A percentile compares a stretch with the other conserved stretches of the same genome.
phyloP scores from a whole-genome alignment of 1,284 basidiomycete genomes.

The Apiotrichum mycotoxinovorans region DNA sequence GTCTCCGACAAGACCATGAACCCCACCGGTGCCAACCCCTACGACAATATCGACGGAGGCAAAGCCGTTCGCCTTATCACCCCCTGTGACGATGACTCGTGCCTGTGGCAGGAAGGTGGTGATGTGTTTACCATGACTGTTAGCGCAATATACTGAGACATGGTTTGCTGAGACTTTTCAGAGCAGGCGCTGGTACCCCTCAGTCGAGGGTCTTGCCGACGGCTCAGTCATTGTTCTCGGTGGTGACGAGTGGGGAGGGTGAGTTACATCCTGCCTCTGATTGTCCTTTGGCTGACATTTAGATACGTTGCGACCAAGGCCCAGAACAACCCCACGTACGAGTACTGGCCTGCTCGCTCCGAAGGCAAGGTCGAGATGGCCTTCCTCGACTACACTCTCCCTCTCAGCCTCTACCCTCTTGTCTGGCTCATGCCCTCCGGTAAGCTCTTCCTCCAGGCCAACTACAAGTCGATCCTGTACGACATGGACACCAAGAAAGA shows the following conservation, averaged over 20 bases:
- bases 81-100: constrained; percentile 62
- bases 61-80: constrained; percentile 60
- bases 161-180: constrained; percentile 1
- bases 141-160: constrained; percentile 53
- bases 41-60: constrained; percentile 63
- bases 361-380: constrained; percentile 60
- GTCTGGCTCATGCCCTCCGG: constrained; percentile 80
- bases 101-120: constrained; percentile 59
- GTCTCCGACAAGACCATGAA: constrained; percentile 33
- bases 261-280: constrained; percentile 5
- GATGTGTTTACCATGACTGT: constrained; percentile 55
- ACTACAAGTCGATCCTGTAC: constrained; percentile 46
- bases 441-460: constrained; percentile 65
- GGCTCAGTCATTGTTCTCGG: constrained; percentile 55
- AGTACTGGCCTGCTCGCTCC: constrained; percentile 67
- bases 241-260: constrained; percentile 49
- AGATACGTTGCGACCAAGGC: constrained; percentile 64
- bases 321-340: constrained; percentile 76
- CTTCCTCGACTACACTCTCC: constrained; percentile 80
- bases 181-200: constrained; percentile 73
- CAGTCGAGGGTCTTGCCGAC: constrained; percentile 54
- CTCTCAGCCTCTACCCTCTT: constrained; percentile 82
- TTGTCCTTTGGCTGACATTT: constrained; percentile 53
- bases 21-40: constrained; percentile 52
- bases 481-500: constrained; percentile 38